Evolutionary conservation across 1,284 basidiomycete genomes (phyloP), one percentile per base, ranked within the genome.

Genomic region (Malassezia caprae): DNA sequence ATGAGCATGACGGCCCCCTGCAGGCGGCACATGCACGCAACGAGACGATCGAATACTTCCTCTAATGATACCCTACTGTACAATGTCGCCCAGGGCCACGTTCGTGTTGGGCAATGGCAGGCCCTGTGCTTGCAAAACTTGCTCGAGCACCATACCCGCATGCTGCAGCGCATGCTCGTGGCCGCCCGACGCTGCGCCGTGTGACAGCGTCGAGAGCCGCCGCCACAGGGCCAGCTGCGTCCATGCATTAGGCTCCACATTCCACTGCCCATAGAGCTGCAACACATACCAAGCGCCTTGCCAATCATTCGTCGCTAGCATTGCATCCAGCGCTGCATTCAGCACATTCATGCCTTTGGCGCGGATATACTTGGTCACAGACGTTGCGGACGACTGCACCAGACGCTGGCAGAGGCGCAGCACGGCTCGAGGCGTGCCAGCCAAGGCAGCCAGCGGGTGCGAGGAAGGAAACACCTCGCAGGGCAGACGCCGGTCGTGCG

Each of bases 1-100:
- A 99, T 75, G 93, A 94, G 51, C 76, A 67, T 62, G 73, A 75
- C 50, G 73, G 73, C 2, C 73, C 72, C 13, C 63, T 68, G 42
- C 69, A 73, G 57, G 63, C 62, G 10, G 48, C 47, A 17, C 56
- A 63, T 40, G 27, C 51, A 23, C 47, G 45, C 28, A 65, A 60
- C 49, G 66, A 68, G 32, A 61, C 66, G 2, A 61, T 68, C 28
- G 66, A 68, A 42, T 68, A 68, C 58, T 68, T 68, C 44, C 58
- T 68, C 53, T 68, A 54, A 49, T 48, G 30, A 31, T 52, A 45
- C 50, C 50, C 50, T 34, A 30, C 15, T 24, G 41, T 27, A 28
- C n/a, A n/a, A 8, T 26, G 41, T 26, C 41, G 15, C 8, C 37
- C 17, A 39, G 19, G n/a, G 19, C 37, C 12, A 12, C 10, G 13